Base-by-base conservation (phyloP, 176 grass and related monocot genomes). In the Thinopyrum elongatum region DNA sequence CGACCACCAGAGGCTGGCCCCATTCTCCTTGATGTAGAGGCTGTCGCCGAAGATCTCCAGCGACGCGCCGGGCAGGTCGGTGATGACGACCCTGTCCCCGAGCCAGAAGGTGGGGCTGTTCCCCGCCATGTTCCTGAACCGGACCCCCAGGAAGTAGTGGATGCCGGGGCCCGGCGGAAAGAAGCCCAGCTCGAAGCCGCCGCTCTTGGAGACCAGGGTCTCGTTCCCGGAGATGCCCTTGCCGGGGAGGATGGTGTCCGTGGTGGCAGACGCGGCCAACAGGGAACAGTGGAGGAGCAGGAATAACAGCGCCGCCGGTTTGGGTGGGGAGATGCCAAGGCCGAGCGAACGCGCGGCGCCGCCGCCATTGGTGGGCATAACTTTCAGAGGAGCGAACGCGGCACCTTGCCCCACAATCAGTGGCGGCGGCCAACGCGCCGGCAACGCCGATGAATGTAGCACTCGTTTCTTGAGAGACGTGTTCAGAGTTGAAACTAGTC, bases 121-220 rank as follows among this genome's bases (percentile, higher is more conserved):
- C 19, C 12, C 39, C 21, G 21, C 26, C 74, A 78, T 39, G 29
- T 85, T 85, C 73, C 19, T 29, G 10, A 85, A 3, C n/a, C 74
- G 74, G 44, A 85, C 62, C 23, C 83, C 74, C 8, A 85, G 62
- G 74, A 67, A 85, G 83, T 66, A 51, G 39, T 85, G 29, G 59
- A 85, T 80, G 19, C 33, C 66, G 2, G 36, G 35, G 57, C 82
- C 82, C 26, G 70, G 70, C 57, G 57, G 16, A 13, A 76, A 76
- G 70, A 46, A 84, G 10, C 82, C 82, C 15, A 84, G 82, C 82
- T 76, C 82, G 53, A 84, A 84, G 10, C 3, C 16, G 35, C 82
- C 82, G 70, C 16, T 76, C 71, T 84, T 64, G 74, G 75, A 78
- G 31, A 70, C 71, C 28, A 86, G 74, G 21, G 83, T 85, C 73